Evolutionary conservation across 805 yeast genomes (phyloP).

Genomic region (Scheffersomyces amazonensis): DNA sequence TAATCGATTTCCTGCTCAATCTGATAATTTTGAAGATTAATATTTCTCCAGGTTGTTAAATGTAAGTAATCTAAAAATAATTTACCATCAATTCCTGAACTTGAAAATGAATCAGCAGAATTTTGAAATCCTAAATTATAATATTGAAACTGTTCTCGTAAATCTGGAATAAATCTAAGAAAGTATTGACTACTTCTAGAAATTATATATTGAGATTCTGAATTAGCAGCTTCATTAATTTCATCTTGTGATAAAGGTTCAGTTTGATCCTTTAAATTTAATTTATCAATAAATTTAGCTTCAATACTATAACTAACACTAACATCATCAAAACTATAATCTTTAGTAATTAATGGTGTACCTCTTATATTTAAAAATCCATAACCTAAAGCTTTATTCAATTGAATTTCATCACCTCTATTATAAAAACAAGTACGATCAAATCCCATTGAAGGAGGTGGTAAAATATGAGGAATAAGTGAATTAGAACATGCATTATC

Average conservation of each 20-base stretch:
- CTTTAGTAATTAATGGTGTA: conserved; percentile 51
- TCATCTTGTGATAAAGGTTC: conserved; percentile 30
- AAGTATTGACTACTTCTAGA: conserved; percentile 35
- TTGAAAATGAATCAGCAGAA: conserved; percentile 24
- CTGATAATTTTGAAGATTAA: conserved; percentile 23
- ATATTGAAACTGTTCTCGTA: conserved; percentile 23
- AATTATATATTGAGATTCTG: conserved; percentile 30
- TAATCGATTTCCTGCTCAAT: conserved; percentile 37
- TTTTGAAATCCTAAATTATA: conserved; percentile 21
- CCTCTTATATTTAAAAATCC: conserved; percentile 51
- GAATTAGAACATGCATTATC: conserved; percentile 51
- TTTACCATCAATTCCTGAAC: conserved; percentile 34
- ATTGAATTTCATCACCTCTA: conserved; percentile 29
- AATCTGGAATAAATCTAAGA: conserved; percentile 38
- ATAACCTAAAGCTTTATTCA: conserved; percentile 49
- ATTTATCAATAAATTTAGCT: conserved; percentile 52
- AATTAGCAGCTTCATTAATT: conserved; percentile 30
- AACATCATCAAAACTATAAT: conserved; percentile 40
- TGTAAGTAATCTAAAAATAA: conserved; percentile 22
- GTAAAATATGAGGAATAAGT: conserved; percentile 34
- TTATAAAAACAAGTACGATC: conserved; percentile 36
- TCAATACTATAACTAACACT: conserved; percentile 52
- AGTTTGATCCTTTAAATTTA: conserved; percentile 26
- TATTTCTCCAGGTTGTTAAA: conserved; percentile 30
- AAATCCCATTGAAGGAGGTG: conserved; percentile 43